Percentiles rank a stretch among this genome's conserved stretches.
Conservation (phyloP, 495 filamentous ascomycete species). For the Podospora comata region DNA sequence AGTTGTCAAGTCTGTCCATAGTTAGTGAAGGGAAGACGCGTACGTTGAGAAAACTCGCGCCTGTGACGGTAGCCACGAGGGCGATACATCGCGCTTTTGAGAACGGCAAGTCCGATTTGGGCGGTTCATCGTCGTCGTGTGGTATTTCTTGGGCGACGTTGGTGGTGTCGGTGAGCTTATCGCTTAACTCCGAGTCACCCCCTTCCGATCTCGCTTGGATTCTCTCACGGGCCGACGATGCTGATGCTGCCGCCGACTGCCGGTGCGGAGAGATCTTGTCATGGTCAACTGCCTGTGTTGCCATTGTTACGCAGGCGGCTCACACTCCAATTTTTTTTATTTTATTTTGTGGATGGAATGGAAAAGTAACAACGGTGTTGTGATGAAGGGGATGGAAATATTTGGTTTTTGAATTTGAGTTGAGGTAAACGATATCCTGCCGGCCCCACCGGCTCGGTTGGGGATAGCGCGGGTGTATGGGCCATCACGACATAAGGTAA, state of each 20-base stretch:
- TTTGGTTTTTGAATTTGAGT: neutral
- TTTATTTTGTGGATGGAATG: neutral
- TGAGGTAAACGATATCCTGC: constrained; percentile 18
- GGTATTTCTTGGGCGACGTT: neutral
- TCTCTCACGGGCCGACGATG: neutral
- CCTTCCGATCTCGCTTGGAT: constrained; percentile 21
- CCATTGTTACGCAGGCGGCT: neutral
- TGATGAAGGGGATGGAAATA: neutral
- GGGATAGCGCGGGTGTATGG: constrained; percentile 9
- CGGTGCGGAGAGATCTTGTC: neutral
- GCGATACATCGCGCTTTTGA: constrained; percentile 48
- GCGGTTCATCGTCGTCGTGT: neutral
- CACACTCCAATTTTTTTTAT: neutral
- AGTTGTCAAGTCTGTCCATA: neutral
- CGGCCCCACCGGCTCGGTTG: constrained; percentile 16
- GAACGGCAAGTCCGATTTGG: constrained; percentile 35
- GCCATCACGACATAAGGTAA: neutral
- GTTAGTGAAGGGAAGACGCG: constrained; percentile 12
- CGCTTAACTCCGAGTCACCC: constrained; percentile 19
- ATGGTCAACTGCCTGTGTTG: neutral
- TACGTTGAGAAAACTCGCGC: constrained; percentile 56
- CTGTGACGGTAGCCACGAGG: constrained; percentile 48
- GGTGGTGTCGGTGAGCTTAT: constrained; percentile 4
- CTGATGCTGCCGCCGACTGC: neutral
- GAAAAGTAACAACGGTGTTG: neutral